These are phyloP conservation scores for Boletus rubropictus DNA, from an alignment of 768 basidiomycete genomes.

Conservation along the genomic window DNA sequence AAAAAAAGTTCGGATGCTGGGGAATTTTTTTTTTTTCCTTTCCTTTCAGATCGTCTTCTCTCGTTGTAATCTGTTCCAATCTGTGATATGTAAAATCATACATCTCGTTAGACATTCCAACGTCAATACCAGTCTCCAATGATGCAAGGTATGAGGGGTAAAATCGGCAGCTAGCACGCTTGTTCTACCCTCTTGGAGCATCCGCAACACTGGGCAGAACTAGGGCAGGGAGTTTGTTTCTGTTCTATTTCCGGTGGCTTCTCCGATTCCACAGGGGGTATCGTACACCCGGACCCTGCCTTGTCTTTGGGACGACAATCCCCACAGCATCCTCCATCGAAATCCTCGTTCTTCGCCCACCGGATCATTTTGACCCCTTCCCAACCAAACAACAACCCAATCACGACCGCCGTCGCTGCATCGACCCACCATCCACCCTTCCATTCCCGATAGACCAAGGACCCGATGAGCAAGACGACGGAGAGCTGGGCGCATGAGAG, in stretches of 20 bases:
- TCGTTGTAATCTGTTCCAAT: slow-evolving; percentile 9
- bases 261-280: neutral
- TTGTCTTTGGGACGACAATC: neutral
- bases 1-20: slow-evolving; percentile 1
- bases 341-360: slow-evolving; percentile 16
- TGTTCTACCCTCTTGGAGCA: neutral
- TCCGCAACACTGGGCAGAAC: neutral
- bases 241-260: neutral
- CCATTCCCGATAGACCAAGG: slow-evolving; percentile 35
- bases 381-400: slow-evolving; percentile 7
- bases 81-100: slow-evolving; percentile 8
- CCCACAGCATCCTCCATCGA: slow-evolving; percentile 35
- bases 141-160: neutral
- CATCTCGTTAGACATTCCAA: neutral
- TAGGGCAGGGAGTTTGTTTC: neutral
- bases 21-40: neutral
- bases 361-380: slow-evolving; percentile 30
- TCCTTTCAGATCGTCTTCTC: neutral
- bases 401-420: slow-evolving; percentile 1
- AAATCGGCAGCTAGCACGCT: neutral
- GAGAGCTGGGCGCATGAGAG: slow-evolving; percentile 42
- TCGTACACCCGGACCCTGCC: neutral
- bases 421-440: slow-evolving; percentile 41
- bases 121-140: neutral
- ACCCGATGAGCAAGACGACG: slow-evolving; percentile 38